phyloP scores from a whole-genome alignment of 768 basidiomycete species.

The Clitopilus hobsonii region DNA sequence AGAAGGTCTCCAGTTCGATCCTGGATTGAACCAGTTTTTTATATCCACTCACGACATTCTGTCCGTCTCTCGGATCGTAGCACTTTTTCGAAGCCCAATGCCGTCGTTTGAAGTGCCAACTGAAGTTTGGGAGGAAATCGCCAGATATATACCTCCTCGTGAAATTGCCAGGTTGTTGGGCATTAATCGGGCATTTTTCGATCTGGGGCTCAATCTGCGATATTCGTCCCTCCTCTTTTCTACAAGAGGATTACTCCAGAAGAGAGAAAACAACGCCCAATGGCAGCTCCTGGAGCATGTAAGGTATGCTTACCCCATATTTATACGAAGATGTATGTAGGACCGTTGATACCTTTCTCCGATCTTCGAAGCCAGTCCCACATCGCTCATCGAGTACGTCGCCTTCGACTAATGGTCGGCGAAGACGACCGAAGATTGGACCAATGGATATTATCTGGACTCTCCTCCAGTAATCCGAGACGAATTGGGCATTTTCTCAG shows the following conservation, averaged over 20 bases:
- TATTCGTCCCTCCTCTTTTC: slow-evolving; percentile 5
- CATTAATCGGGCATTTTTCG: slow-evolving; percentile 13
- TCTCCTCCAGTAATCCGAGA: not conserved
- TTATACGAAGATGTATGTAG: not conserved
- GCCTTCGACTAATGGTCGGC: not conserved
- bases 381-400: not conserved
- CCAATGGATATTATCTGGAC: not conserved
- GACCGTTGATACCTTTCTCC: not conserved
- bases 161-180: slow-evolving; percentile 12
- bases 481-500: not conserved
- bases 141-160: slow-evolving; percentile 13
- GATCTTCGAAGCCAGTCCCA: not conserved
- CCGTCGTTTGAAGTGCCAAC: slow-evolving; percentile 7
- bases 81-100: not conserved
- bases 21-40: slow-evolving; percentile 23
- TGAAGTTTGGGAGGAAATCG: slow-evolving; percentile 16
- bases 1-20: slow-evolving; percentile 35
- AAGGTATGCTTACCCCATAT: too few relatives aligned
- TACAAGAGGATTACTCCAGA: not conserved
- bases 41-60: not conserved
- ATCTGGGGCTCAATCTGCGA: slow-evolving; percentile 14
- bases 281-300: not conserved
- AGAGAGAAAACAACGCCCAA: not conserved
- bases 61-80: too few relatives aligned
- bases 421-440: not conserved